Percentiles rank a stretch among this genome's conserved stretches.
phyloP scores from a whole-genome alignment of 2,329 filamentous ascomycete genomes.

The Rosellinia necatrix region DNA sequence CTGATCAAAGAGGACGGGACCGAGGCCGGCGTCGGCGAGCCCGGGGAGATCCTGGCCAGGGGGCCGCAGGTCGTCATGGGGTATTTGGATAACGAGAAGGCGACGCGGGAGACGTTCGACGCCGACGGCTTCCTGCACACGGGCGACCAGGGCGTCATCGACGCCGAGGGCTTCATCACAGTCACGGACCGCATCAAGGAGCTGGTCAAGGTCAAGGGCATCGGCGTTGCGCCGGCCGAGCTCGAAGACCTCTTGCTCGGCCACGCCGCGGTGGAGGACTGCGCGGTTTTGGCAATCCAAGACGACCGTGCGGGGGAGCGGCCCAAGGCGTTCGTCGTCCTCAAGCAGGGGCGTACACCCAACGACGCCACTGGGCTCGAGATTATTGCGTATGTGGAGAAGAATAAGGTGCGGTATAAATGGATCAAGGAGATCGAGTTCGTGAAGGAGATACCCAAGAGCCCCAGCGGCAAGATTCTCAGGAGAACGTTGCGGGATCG shows the following conservation, averaged over 20 bases:
- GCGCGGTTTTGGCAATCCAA: constrained; percentile 57
- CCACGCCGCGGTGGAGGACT: constrained; percentile 60
- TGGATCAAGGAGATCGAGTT: constrained; percentile 58
- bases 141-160: constrained; percentile 60
- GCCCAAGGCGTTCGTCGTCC: constrained; percentile 62
- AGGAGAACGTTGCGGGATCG: constrained; percentile 55
- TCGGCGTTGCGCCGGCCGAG: constrained; percentile 66
- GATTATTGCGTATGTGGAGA: constrained; percentile 55
- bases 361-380: constrained; percentile 42
- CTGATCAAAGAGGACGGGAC: constrained; percentile 58
- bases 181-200: constrained; percentile 69
- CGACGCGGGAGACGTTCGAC: constrained; percentile 44
- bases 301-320: constrained; percentile 61
- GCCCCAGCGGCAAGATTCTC: constrained; percentile 64
- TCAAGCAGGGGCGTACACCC: constrained; percentile 39
- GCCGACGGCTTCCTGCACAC: constrained; percentile 53
- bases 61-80: constrained; percentile 57
- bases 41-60: constrained; percentile 53
- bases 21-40: constrained; percentile 56
- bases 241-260: constrained; percentile 66
- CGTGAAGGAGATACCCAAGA: constrained; percentile 61
- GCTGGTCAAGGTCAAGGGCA: constrained; percentile 70
- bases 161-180: constrained; percentile 58
- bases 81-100: constrained; percentile 48
- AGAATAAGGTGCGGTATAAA: constrained; percentile 60